Evolutionary conservation across 2,329 filamentous ascomycete genomes (phyloP), one percentile per base, ranked within the genome.

Genomic region (Paecilomyces variotii): DNA sequence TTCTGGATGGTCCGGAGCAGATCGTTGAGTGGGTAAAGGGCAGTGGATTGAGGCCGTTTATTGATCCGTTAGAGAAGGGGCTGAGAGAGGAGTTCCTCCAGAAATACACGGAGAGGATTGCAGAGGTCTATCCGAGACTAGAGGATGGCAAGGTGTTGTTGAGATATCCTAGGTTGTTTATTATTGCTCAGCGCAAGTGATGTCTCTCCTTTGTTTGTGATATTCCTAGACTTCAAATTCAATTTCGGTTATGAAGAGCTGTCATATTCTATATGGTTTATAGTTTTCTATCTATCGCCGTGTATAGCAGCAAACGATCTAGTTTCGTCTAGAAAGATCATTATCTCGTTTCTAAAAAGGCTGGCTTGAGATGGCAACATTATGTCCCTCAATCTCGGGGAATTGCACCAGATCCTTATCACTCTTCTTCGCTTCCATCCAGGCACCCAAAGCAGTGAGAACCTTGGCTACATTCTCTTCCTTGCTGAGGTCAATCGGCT

Each of bases 1-100:
- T 78, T 0, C 65, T 86, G 58, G 71, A 76, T 2, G 75, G 73
- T 25, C 80, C 80, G 24, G 61, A 68, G 11, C 79, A 74, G 1
- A 80, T 86, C 50, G 79, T 85, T 4, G 82, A 85, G 67, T 86
- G 84, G 84, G 79, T 86, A 2, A 80, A 79, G 62, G 80, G 81
- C 0, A 84, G 82, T 0, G 84, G 82, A 0, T 65, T 86, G 62
- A 74, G 77, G 62, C 84, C 84, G 0, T 86, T 77, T 63, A 56
- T 86, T 57, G 75, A 84, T 53, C 71, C 75, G 2, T 71, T 86
- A 39, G 67, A 70, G 0, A 64, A 65, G 3, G 68, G 71, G 2
- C 74, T 80, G 32, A 76, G 70, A 59, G 67, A 74, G 9, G 74
- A 54, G 1, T 86, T 80, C 62, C 59, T 84, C 56, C 57, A 66